phyloP scores from a whole-genome alignment of 2,329 filamentous ascomycete species.

The Epichloe aotearoae region DNA sequence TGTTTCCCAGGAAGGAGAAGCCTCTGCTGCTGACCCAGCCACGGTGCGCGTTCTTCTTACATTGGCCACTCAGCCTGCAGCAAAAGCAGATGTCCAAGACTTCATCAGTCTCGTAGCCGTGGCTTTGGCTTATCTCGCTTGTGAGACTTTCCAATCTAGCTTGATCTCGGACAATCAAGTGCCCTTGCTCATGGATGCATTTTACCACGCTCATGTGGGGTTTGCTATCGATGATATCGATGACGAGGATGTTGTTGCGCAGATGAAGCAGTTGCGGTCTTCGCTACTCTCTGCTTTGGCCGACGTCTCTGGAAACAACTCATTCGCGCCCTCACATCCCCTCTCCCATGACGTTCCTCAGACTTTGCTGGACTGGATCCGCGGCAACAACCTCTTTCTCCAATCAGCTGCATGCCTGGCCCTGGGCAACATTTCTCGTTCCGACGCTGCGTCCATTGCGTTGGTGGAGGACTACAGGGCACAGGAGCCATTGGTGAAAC shows the following conservation, averaged over 20 bases:
- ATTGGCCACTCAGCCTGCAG: slow-evolving; percentile 29
- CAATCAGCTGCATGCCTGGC: slow-evolving; percentile 46
- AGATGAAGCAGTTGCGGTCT: slow-evolving; percentile 34
- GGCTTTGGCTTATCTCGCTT: slow-evolving; percentile 42
- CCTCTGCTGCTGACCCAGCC: slow-evolving; percentile 26
- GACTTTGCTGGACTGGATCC: slow-evolving; percentile 35
- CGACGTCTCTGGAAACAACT: slow-evolving; percentile 36
- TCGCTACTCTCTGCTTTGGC: slow-evolving; percentile 38
- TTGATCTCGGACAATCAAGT: slow-evolving; percentile 29
- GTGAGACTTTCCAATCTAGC: slow-evolving; percentile 35
- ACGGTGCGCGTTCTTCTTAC: slow-evolving; percentile 37
- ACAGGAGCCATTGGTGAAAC: slow-evolving; percentile 29
- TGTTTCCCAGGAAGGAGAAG: slow-evolving; percentile 37
- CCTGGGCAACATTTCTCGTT: slow-evolving; percentile 48
- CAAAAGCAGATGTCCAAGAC: slow-evolving; percentile 36
- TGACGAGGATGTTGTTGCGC: slow-evolving; percentile 28
- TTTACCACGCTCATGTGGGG: slow-evolving; percentile 33
- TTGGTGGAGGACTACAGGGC: slow-evolving; percentile 32
- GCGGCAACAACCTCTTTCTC: slow-evolving; percentile 26
- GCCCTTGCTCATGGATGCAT: slow-evolving; percentile 31
- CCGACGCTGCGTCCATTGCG: slow-evolving; percentile 36
- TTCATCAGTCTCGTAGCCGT: slow-evolving; percentile 39
- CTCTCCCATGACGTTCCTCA: slow-evolving; percentile 28
- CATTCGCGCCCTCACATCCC: slow-evolving; percentile 29
- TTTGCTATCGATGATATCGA: slow-evolving; percentile 28